Evolutionary conservation across 2,329 filamentous ascomycete species (phyloP).

Genomic region (Pezicula radicicola): DNA sequence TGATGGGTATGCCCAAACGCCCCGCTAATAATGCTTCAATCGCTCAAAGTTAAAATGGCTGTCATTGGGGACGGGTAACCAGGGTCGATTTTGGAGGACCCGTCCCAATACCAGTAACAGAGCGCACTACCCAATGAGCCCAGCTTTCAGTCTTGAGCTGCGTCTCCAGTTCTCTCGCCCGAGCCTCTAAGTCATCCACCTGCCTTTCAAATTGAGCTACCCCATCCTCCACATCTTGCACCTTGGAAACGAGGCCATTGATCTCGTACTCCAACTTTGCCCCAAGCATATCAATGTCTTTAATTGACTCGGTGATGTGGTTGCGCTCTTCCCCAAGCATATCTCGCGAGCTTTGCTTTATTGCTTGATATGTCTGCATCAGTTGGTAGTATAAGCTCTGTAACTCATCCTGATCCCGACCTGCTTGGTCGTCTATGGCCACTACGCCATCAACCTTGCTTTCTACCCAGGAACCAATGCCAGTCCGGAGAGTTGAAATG

Average conservation of each 20-base stretch:
- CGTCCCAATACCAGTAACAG: conserved; percentile 29
- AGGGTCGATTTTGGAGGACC: conserved; percentile 11
- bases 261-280: conserved; percentile 94
- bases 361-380: conserved; percentile 64
- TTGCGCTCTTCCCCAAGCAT: conserved; percentile 67
- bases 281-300: conserved; percentile 75
- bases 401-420: conserved; percentile 62
- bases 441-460: conserved; percentile 54
- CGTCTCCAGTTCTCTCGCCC: conserved; percentile 59
- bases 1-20: conserved; percentile 24
- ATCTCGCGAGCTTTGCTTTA: conserved; percentile 66
- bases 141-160: conserved; percentile 27
- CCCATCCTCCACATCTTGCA: conserved; percentile 84
- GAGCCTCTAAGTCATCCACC: conserved; percentile 66
- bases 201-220: conserved; percentile 77
- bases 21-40: conserved; percentile 18
- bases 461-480: conserved; percentile 59
- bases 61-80: neutral
- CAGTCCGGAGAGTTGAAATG: conserved; percentile 48
- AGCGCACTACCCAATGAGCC: conserved; percentile 28
- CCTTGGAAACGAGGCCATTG: conserved; percentile 71
- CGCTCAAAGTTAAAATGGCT: conserved; percentile 5
- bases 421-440: conserved; percentile 58
- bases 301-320: conserved; percentile 66
- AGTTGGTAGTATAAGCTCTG: conserved; percentile 67